Evolutionary conservation across 495 filamentous ascomycete species (phyloP).

Genomic region (Neurospora terricola): DNA sequence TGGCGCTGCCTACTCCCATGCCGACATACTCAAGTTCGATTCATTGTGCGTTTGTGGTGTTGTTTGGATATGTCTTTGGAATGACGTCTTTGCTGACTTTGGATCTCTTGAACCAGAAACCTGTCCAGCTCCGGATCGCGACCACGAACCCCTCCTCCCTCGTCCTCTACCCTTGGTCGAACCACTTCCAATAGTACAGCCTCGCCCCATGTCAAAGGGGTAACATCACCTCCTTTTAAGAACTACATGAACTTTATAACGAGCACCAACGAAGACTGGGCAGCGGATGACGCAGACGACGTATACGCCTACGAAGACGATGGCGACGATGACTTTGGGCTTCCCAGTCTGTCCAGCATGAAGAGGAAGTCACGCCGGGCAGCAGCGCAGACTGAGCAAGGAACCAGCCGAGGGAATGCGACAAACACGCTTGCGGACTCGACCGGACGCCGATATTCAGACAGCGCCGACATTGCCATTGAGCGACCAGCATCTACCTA

Average conservation of each 20-base stretch:
- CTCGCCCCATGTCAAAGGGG: conserved; percentile 45
- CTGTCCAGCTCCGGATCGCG: conserved; percentile 35
- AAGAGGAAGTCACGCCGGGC: conserved; percentile 54
- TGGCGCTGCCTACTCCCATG: conserved; percentile 92
- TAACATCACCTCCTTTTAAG: conserved; percentile 52
- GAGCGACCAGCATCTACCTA: conserved; percentile 82
- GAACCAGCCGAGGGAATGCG: conserved; percentile 1
- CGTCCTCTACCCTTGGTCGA: conserved; percentile 23
- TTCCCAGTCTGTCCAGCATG: conserved; percentile 85
- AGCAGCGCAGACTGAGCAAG: conserved; percentile 27
- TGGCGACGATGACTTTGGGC: conserved; percentile 87
- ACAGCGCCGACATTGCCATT: conserved; percentile 85
- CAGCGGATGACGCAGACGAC: conserved; percentile 54
- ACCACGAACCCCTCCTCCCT: conserved; percentile 41
- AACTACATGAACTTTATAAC: conserved; percentile 70
- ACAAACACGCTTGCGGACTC: conserved; percentile 12
- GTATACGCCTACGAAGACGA: conserved; percentile 61
- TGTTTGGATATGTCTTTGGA: not conserved
- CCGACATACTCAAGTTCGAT: conserved; percentile 84
- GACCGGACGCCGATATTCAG: conserved; percentile 40
- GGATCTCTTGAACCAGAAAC: conserved; percentile 22
- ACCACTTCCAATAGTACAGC: conserved; percentile 22
- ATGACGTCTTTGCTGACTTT: conserved; percentile 8
- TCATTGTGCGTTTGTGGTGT: conserved; percentile 42
- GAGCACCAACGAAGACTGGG: conserved; percentile 68